Conservation (phyloP, 345 rosid genomes). For the Eucalyptus virginea region DNA sequence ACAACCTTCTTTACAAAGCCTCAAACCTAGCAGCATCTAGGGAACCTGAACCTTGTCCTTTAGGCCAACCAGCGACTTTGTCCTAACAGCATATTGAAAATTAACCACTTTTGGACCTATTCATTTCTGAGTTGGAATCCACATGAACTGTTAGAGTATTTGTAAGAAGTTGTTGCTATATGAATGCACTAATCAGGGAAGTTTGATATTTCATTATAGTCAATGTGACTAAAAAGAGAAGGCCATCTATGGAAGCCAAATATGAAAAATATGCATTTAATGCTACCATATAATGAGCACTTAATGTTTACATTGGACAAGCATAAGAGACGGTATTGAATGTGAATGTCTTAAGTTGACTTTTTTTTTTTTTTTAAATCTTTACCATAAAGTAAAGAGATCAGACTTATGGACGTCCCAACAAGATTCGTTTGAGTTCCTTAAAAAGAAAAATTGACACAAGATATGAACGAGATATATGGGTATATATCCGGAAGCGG, state of each 20-base stretch:
- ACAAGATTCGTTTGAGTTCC: neutral
- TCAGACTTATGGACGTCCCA: neutral
- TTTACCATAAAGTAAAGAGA: neutral
- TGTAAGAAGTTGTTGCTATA: neutral
- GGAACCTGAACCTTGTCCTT: neutral
- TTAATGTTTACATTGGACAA: neutral
- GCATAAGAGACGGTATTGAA: neutral
- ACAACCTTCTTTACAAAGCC: neutral
- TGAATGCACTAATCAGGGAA: neutral
- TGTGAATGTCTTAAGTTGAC: neutral
- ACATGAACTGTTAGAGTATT: neutral
- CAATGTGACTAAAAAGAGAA: neutral
- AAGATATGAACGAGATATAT: neutral
- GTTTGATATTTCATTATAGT: neutral
- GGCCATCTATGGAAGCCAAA: neutral
- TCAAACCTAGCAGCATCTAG: neutral
- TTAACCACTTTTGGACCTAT: neutral
- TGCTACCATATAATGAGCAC: neutral
- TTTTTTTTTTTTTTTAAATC: too few relatives aligned
- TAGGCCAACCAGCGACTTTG: neutral
- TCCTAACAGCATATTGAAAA: too few relatives aligned
- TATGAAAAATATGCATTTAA: neutral
- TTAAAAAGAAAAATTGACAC: neutral
- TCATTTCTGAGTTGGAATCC: neutral
- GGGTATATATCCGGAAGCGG: neutral